Evolutionary conservation across 129 eudicot species (phyloP).

Genomic region (Kitagawia praeruptora): DNA sequence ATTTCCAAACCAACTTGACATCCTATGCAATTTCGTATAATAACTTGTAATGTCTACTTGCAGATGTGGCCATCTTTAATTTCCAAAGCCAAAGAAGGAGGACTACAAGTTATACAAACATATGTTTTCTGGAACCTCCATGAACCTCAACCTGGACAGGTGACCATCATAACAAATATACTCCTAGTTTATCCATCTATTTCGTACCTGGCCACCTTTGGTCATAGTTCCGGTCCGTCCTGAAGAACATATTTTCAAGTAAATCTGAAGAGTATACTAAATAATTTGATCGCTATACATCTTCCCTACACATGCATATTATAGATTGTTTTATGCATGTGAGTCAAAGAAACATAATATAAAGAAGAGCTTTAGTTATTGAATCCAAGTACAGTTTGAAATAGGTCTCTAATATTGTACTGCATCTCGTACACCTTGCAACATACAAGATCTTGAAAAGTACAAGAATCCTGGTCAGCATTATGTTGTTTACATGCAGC

Average conservation of each 20-base stretch:
- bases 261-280: too few relatives aligned
- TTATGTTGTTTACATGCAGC: neutral
- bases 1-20: neutral
- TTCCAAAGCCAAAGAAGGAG: constrained; percentile 78
- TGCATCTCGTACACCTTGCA: too few relatives aligned
- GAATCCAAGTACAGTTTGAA: too few relatives aligned
- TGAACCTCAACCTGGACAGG: constrained; percentile 92
- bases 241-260: too few relatives aligned
- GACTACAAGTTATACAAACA: constrained; percentile 73
- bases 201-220: neutral
- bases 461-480: too few relatives aligned
- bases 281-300: too few relatives aligned
- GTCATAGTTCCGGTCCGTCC: too few relatives aligned
- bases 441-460: too few relatives aligned
- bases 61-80: constrained; percentile 97
- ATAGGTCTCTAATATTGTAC: neutral
- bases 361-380: too few relatives aligned
- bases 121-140: constrained; percentile 92
- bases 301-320: too few relatives aligned
- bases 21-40: neutral
- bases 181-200: neutral
- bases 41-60: neutral
- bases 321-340: too few relatives aligned
- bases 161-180: neutral
- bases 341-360: too few relatives aligned